Evolutionary conservation across 208 protist genomes (phyloP), one percentile per base, ranked within the genome.

Genomic region (Crithidia sp.): DNA sequence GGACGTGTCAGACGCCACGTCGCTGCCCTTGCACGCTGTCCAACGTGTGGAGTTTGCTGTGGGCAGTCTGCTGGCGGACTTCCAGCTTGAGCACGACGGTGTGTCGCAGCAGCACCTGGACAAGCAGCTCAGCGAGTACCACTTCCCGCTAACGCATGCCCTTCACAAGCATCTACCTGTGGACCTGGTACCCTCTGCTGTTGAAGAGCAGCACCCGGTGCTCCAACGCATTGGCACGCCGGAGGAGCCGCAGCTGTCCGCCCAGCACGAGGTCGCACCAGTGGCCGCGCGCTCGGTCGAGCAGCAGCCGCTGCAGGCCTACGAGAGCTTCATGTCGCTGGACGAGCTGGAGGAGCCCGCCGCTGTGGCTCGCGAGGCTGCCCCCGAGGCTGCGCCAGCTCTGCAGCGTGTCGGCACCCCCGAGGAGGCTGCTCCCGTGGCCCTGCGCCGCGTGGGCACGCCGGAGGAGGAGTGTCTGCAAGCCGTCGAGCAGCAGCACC

Each of bases 1-100:
- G 54, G 84, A 89, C 40, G 78, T 89, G 28, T 81, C 77, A 41
- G 69, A 71, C 43, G 78, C 76, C 10, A 69, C 62, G 44, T 10
- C 10, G 61, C 54, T 76, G 60, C 71, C 61, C 36, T 19, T 8
- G 44, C 6, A 14, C 7, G 10, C 71, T 3, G 41, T 76, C 44
- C 71, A 64, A 41, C 53, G 67, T 14, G 36, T 83, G 43, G 52
- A 67, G 39, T 40, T 83, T 19, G 57, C 67, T 3, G 40, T 43
- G 6, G 77, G 77, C 66, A 82, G 77, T 28, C 71, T 82, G 28
- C 7, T 82, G 0, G 70, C 77, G 2, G 71, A 75, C 56, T 82
- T 82, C 55, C 36, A 70, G 45, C 67, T 82, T 13, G 43, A 63
- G 54, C 77, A 82, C 54, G n/a, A 36, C 17, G 55, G 54, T 0